These are phyloP conservation scores for Cladorrhinum sp. DNA, from an alignment of 2,329 filamentous ascomycete species.

Conservation along the genomic window DNA sequence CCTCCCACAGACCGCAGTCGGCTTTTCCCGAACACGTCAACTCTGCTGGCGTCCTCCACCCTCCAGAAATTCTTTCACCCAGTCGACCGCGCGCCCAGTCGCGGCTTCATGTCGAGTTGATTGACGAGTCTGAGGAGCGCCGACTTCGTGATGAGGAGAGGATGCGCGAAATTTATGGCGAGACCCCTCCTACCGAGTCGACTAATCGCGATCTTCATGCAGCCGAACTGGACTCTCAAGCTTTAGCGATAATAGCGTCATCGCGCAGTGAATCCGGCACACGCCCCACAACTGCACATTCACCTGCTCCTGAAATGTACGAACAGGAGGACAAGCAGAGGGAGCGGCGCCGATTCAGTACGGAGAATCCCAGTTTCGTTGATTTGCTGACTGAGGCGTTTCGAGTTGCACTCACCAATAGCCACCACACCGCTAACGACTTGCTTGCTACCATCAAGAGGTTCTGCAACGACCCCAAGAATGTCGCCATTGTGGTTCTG, in stretches of 20 bases:
- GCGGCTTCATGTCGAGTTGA: constrained; percentile 11
- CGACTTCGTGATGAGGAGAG: constrained; percentile 48
- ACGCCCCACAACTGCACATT: constrained; percentile 20
- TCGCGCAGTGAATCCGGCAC: constrained; percentile 11
- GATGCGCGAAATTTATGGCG: constrained; percentile 53
- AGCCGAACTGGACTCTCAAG: background rate
- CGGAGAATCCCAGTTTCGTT: constrained; percentile 46
- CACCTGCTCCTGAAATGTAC: constrained; percentile 10
- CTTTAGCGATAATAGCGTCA: background rate
- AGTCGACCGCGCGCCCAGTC: constrained; percentile 11
- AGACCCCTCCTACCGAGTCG: constrained; percentile 8
- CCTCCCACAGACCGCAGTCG: constrained; percentile 17
- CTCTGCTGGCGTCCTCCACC: background rate
- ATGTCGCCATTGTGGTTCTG: constrained; percentile 54
- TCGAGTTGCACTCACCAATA: constrained; percentile 45
- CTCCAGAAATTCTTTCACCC: background rate
- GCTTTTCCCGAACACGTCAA: constrained; percentile 19
- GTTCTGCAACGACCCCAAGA: constrained; percentile 50
- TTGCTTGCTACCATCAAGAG: background rate
- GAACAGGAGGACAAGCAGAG: background rate
- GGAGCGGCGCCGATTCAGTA: constrained; percentile 24
- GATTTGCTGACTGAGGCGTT: constrained; percentile 54
- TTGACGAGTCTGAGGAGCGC: constrained; percentile 34
- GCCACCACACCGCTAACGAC: background rate
- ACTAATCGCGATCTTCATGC: background rate